A percentile compares a stretch with the other conserved stretches of the same genome.
Conservation (phyloP, 768 basidiomycete species). For the Mrakia gelida region DNA sequence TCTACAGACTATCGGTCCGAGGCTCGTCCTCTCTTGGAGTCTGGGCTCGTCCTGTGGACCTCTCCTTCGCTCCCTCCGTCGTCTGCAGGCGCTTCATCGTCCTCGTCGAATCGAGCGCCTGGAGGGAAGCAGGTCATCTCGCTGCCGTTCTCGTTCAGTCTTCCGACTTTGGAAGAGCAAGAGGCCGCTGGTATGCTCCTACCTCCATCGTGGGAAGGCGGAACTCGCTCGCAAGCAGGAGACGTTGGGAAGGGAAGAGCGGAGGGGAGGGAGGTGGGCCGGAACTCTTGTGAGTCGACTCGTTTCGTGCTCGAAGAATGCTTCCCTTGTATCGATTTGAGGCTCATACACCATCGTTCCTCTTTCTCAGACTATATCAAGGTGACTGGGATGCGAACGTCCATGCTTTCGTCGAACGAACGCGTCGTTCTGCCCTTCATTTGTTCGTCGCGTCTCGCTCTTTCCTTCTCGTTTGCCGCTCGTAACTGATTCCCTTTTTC, state of each 20-base stretch:
- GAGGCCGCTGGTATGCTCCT: background rate
- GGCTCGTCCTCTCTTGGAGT: background rate
- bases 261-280: background rate
- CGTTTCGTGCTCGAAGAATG: too few species aligned
- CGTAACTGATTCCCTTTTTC: background rate
- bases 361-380: background rate
- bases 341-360: background rate
- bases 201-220: background rate
- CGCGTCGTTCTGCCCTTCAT: background rate
- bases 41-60: background rate
- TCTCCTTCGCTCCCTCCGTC: background rate
- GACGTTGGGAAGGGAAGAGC: background rate
- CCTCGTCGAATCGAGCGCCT: background rate
- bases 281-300: background rate
- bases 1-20: background rate
- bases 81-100: background rate
- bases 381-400: background rate
- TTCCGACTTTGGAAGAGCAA: background rate
- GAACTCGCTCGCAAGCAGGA: background rate
- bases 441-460: background rate
- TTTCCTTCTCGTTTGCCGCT: background rate
- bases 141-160: background rate
- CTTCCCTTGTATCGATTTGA: too few species aligned
- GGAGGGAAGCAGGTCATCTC: background rate
- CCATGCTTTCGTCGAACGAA: slow-evolving; percentile 4